These are phyloP conservation scores for Chytriomyces confervae DNA, from an alignment of 192 early-diverging fungal genomes.

Conservation along the genomic window DNA sequence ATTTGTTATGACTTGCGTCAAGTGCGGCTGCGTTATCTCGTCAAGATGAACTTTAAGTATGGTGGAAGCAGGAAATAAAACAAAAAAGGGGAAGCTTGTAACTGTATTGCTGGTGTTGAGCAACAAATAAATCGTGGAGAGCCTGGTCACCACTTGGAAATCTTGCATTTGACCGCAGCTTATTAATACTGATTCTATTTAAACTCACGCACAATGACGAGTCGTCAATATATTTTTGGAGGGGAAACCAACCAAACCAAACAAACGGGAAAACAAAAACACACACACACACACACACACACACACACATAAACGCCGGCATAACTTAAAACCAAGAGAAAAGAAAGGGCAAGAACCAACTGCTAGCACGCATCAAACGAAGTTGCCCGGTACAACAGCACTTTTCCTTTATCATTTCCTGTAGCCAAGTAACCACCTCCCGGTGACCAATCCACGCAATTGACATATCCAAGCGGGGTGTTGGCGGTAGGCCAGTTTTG, in stretches of 20 bases:
- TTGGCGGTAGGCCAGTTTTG: constrained; percentile 90
- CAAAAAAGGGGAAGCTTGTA: neutral
- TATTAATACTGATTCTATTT: too few relatives aligned
- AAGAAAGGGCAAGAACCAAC: too few relatives aligned
- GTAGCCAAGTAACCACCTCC: constrained; percentile 86
- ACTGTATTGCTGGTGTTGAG: neutral
- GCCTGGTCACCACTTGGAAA: too few relatives aligned
- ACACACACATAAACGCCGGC: too few relatives aligned
- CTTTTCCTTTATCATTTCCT: constrained; percentile 91
- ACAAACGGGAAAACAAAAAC: too few relatives aligned
- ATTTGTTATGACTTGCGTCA: constrained; percentile 77
- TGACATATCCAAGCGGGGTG: constrained; percentile 85
- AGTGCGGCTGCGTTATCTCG: constrained; percentile 60
- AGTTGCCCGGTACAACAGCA: constrained; percentile 78
- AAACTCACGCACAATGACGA: too few relatives aligned
- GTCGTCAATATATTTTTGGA: too few relatives aligned
- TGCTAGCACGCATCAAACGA: constrained; percentile 47
- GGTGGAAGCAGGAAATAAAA: neutral
- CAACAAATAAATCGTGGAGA: too few relatives aligned
- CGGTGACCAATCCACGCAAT: constrained; percentile 85
- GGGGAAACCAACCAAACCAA: too few relatives aligned
- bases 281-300: too few relatives aligned
- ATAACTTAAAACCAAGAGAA: too few relatives aligned
- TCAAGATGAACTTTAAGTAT: constrained; percentile 36
- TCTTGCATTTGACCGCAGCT: too few relatives aligned